phyloP scores from a whole-genome alignment of 2,329 filamentous ascomycete species.

The Diaporthe eres region DNA sequence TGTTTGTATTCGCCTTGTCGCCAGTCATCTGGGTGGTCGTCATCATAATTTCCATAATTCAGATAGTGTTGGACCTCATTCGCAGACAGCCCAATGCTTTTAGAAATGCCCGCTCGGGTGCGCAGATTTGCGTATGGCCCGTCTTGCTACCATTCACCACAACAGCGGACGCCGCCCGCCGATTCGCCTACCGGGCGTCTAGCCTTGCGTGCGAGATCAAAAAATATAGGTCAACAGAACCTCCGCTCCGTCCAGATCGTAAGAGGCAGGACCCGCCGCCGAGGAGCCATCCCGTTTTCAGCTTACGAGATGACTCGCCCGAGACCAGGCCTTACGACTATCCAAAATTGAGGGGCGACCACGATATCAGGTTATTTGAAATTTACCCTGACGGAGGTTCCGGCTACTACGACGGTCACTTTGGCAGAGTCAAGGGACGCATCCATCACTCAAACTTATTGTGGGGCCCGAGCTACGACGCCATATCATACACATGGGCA shows the following conservation, averaged over 20 bases:
- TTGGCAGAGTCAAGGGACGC: background rate
- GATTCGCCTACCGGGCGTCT: background rate
- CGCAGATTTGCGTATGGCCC: background rate
- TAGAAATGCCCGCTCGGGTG: background rate
- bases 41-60: background rate
- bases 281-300: background rate
- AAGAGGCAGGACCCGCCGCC: background rate
- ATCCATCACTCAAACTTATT: background rate
- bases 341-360: background rate
- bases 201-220: background rate
- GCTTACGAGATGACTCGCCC: background rate
- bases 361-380: constrained; percentile 1
- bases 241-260: background rate
- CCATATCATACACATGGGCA: constrained; percentile 9
- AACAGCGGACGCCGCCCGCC: background rate
- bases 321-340: background rate
- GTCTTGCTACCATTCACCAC: background rate
- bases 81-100: background rate
- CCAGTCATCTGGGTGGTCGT: constrained; percentile 5
- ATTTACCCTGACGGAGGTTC: background rate
- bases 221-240: background rate
- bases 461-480: background rate
- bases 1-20: background rate
- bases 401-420: background rate
- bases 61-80: background rate